Evolutionary conservation across 768 basidiomycete species (phyloP).

Genomic region (Boletellus emodensis): DNA sequence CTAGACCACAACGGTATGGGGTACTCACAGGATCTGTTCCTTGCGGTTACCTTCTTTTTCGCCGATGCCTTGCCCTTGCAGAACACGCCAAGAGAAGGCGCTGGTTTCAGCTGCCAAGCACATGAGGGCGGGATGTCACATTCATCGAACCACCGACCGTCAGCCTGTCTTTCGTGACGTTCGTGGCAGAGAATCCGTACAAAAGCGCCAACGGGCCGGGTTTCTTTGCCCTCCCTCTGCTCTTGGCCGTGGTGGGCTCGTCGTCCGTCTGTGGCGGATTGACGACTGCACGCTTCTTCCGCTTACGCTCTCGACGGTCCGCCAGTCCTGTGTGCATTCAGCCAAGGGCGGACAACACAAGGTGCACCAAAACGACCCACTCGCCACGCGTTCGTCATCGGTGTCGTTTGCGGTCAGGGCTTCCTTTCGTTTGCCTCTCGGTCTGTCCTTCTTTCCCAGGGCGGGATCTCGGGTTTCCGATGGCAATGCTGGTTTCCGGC

Average conservation of each 20-base stretch:
- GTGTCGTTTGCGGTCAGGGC: slow-evolving; percentile 12
- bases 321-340: slow-evolving; percentile 45
- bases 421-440: slow-evolving; percentile 24
- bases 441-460: slow-evolving; percentile 17
- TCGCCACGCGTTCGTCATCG: slow-evolving; percentile 36
- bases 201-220: slow-evolving; percentile 32
- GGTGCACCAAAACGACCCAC: slow-evolving; percentile 25
- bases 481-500: neutral
- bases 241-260: neutral
- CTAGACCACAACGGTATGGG: neutral
- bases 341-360: neutral
- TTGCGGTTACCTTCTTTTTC: slow-evolving; percentile 18
- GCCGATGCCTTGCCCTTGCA: slow-evolving; percentile 34
- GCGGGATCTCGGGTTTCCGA: slow-evolving; percentile 3
- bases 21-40: slow-evolving; percentile 15
- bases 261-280: slow-evolving; percentile 19
- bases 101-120: slow-evolving; percentile 27
- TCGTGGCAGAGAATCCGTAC: slow-evolving; percentile 37
- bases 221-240: slow-evolving; percentile 21
- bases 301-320: slow-evolving; percentile 63
- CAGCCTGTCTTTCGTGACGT: slow-evolving; percentile 34
- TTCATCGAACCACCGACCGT: slow-evolving; percentile 24
- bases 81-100: slow-evolving; percentile 32
- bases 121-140: slow-evolving; percentile 1
- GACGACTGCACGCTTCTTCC: slow-evolving; percentile 53